Evolutionary conservation across 2,329 filamentous ascomycete genomes (phyloP).

Genomic region (Venturia carpophila): DNA sequence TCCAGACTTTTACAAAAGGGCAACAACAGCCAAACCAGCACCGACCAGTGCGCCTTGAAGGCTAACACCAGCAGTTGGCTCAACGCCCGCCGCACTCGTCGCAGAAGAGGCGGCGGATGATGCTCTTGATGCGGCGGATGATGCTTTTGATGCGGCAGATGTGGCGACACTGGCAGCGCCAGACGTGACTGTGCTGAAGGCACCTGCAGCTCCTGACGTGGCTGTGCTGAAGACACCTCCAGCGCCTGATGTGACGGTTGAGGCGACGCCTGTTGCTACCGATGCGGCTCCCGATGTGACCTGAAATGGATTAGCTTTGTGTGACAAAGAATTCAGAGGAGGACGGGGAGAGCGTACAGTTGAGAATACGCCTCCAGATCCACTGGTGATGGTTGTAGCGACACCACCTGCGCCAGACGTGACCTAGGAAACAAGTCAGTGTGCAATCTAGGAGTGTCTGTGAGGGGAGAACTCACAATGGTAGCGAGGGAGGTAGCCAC

Average conservation of each 20-base stretch:
- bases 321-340: not conserved
- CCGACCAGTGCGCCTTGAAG: constrained; percentile 1
- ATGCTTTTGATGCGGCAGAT: not conserved
- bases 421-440: not conserved
- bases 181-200: not conserved
- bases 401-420: constrained; percentile 14
- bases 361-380: constrained; percentile 10
- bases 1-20: constrained; percentile 13
- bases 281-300: not conserved
- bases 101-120: not conserved
- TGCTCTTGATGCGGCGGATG: not conserved
- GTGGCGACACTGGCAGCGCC: too few species aligned
- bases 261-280: not conserved
- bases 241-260: constrained; percentile 15
- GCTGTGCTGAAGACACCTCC: constrained; percentile 15
- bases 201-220: constrained; percentile 9
- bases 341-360: not conserved
- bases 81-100: not conserved
- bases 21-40: constrained; percentile 9
- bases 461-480: not conserved
- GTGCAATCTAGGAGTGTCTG: not conserved
- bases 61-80: constrained; percentile 5
- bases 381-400: constrained; percentile 11
- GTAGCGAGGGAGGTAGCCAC: constrained; percentile 15
- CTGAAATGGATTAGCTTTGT: not conserved